Evolutionary conservation across 1,139 yeast species (phyloP).

Genomic region (Zygosaccharomyces sapae): DNA sequence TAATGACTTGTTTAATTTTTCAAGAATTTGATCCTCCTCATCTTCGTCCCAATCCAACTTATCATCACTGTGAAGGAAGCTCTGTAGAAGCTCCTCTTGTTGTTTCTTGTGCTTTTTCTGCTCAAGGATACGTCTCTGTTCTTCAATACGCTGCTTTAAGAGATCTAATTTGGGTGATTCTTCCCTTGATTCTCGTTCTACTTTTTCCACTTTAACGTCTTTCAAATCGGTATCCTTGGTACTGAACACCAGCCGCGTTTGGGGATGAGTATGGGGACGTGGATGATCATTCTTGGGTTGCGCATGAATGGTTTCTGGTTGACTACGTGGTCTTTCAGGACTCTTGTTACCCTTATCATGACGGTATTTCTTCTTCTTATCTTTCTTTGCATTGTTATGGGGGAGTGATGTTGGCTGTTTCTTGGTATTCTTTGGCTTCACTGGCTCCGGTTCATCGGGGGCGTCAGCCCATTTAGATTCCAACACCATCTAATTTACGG

Average conservation of each 20-base stretch:
- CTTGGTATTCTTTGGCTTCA: conserved; percentile 1
- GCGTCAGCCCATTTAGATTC: conserved; percentile 17
- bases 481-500: conserved; percentile 10
- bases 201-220: conserved; percentile 4
- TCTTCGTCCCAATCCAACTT: conserved; percentile 31
- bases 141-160: conserved; percentile 31
- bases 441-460: conserved; percentile 7
- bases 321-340: neutral
- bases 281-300: neutral
- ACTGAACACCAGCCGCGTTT: conserved; percentile 9
- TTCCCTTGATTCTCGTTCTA: neutral
- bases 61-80: conserved; percentile 30
- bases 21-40: conserved; percentile 23
- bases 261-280: conserved; percentile 4
- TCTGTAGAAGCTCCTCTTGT: conserved; percentile 29
- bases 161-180: conserved; percentile 14
- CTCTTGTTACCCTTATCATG: neutral
- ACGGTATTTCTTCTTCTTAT: neutral
- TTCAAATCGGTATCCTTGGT: conserved; percentile 8
- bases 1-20: conserved; percentile 14
- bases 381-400: neutral
- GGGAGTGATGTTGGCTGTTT: neutral
- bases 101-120: conserved; percentile 27
- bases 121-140: conserved; percentile 27
- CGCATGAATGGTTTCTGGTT: neutral